Base-by-base conservation (phyloP, 495 filamentous ascomycete species). In the Penicillium riverlandense region DNA sequence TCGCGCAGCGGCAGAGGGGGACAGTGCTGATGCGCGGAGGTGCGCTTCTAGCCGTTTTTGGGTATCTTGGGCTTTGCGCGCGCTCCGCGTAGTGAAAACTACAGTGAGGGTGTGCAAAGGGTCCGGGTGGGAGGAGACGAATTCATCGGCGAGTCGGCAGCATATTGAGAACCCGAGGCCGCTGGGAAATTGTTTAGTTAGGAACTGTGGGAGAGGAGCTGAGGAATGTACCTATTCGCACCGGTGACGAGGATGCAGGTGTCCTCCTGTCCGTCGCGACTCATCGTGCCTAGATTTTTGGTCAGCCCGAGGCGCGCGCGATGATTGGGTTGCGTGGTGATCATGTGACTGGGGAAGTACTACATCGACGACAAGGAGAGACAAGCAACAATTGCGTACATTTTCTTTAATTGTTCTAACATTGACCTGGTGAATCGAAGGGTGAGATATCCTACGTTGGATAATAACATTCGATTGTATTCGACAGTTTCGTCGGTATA, bases 91-190 rank as follows among this genome's bases (percentile, higher is more conserved):
- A 13, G 76, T 78, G 54, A 78, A 69, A 29, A 79, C 62, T 14
- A 79, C 57, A 7, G 65, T 69, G 27, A 78, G 72, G 52, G 77
- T 78, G 41, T 83, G 70, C 27, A 74, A 68, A 22, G 22, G 22
- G 16, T 75, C 63, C 16, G 84, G 76, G 43, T 79, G 80, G 9
- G 77, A 78, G 39, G 62, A 63, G 44, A 95, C 77, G 76, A 95
- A 97, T 58, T 96, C 90, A 69, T 95, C 84, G 48, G 91, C 90
- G 12, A 97, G 75, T 45, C 94, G 90, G 47, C 81, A 77, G 54
- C 87, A 88, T 44, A 86, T 92, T 39, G 85, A 81, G 52, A 88
- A 88, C 33, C 92, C 92, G 44, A 98, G 82, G 38, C 92, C 92
- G 63, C 94, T 96, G 62, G 4, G 40, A 7, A 42, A 39, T 22